These are phyloP conservation scores for Domatiomyces globalis DNA, from an alignment of 2,329 filamentous ascomycete species.

Conservation along the genomic window DNA sequence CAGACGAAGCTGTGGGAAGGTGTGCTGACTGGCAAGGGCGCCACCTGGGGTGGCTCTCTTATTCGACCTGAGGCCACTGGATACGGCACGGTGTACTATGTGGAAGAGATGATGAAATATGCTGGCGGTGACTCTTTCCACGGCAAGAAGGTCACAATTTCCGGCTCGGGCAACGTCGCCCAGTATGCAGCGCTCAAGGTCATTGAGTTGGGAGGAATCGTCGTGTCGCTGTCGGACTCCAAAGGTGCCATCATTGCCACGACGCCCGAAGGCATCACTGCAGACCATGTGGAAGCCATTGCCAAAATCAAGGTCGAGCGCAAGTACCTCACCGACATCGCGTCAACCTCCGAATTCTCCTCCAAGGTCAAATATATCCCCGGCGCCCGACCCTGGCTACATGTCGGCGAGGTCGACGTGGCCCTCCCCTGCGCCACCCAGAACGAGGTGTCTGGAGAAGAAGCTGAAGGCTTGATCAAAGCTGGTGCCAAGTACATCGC, in stretches of 20 bases:
- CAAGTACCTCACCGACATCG: constrained; percentile 63
- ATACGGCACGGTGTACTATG: constrained; percentile 60
- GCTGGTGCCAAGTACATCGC: constrained; percentile 73
- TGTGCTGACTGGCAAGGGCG: constrained; percentile 89
- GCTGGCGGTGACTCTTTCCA: constrained; percentile 72
- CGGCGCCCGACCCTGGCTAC: constrained; percentile 78
- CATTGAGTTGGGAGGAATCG: constrained; percentile 85
- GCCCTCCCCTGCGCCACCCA: constrained; percentile 89
- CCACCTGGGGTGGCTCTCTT: constrained; percentile 79
- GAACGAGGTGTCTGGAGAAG: constrained; percentile 89
- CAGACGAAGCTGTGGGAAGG: constrained; percentile 87
- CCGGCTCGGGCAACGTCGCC: constrained; percentile 92
- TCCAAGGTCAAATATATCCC: constrained; percentile 71
- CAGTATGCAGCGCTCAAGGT: constrained; percentile 94
- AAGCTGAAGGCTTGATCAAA: constrained; percentile 68
- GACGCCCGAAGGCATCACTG: constrained; percentile 56
- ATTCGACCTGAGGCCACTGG: constrained; percentile 96
- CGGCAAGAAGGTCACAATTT: constrained; percentile 90
- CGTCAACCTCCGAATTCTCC: constrained; percentile 40
- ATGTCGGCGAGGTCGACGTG: constrained; percentile 79
- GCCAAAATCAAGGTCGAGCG: constrained; percentile 76
- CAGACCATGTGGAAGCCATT: constrained; percentile 65
- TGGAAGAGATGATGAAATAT: constrained; percentile 88
- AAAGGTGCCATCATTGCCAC: constrained; percentile 69
- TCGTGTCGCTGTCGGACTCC: constrained; percentile 88